Base-by-base conservation (phyloP, 2,329 filamentous ascomycete species). In the Mollisiaceae sp. region DNA sequence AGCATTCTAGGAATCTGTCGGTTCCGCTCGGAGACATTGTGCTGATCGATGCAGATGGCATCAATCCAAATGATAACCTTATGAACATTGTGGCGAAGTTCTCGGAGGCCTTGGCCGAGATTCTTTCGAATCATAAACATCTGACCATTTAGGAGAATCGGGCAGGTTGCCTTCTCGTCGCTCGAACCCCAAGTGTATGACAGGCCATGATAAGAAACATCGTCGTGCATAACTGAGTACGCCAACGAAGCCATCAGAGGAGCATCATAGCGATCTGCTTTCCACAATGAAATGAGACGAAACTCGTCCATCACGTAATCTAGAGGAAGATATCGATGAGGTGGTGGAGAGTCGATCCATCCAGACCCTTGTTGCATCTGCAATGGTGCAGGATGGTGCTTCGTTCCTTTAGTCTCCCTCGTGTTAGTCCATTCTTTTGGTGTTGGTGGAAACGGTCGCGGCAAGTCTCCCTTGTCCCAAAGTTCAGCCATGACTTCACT, bases 41-140 rank as follows among this genome's bases (percentile, higher is more conserved):
- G 39, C 54, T 69, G 67, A 41, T 69, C 59, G 18, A 69, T 69
- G 59, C 67, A 67, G 0, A 69, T 57, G 11, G 65, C 65, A 45
- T 69, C 67, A 27, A 69, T 64, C 67, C 67, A 69, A n/a, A 65
- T 56, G 2, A 52, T 50, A 22, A 62, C 39, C 0, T 39, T 22
- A 14, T 27, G 5, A 18, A 32, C 59, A 4, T 62, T 39, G 5
- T 63, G 20, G 5, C 67, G 60, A 11, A 63, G 20, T 4, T 59
- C 27, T 8, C 62, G 60, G 11, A 67, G 52, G 39, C 50, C 38
- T 6, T 27, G 50, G 43, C 63, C 60, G n/a, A 69, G 60, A 32
- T 64, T 67, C 24, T 62, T 41, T 3, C 65, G 54, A 36, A 69
- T 66, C 24, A 45, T 22, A 24, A 65, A 60, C 5, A 18, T 56